These are phyloP conservation scores for Monosporascus sp. DNA, from an alignment of 2,329 filamentous ascomycete species.

Conservation along the genomic window DNA sequence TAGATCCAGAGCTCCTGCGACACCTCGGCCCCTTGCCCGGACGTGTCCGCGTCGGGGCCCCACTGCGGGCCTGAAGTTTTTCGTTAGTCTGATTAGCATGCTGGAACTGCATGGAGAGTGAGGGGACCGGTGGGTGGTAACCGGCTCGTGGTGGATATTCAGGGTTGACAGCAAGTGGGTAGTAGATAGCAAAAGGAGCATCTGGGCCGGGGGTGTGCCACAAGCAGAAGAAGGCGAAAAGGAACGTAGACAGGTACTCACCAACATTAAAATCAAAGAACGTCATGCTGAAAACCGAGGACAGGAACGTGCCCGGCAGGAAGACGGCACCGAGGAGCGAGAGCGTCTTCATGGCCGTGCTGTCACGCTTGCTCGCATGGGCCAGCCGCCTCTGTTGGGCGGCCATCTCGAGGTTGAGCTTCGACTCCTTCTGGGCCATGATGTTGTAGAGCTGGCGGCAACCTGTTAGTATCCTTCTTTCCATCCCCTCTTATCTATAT, in stretches of 20 bases:
- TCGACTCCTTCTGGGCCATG: conserved; percentile 59
- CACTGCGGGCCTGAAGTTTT: conserved; percentile 3
- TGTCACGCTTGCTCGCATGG: conserved; percentile 55
- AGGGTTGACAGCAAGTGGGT: not conserved
- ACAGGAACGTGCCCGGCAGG: conserved; percentile 56
- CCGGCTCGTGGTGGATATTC: too few relatives aligned
- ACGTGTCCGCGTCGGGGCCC: conserved; percentile 6
- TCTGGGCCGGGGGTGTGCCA: not conserved
- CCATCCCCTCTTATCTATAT: not conserved
- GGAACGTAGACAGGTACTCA: conserved; percentile 18
- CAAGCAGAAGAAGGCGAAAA: not conserved
- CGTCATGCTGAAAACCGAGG: conserved; percentile 61
- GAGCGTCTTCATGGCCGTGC: conserved; percentile 60
- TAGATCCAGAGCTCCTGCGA: conserved; percentile 56
- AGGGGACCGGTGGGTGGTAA: not conserved
- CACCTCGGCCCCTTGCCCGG: conserved; percentile 36
- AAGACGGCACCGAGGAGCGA: conserved; percentile 60
- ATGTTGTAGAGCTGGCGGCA: conserved; percentile 55
- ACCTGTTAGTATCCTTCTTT: conserved; percentile 4
- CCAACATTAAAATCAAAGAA: conserved; percentile 58
- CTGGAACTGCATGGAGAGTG: not conserved
- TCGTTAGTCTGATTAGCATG: not conserved
- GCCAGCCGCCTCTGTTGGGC: conserved; percentile 54
- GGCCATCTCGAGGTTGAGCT: conserved; percentile 58
- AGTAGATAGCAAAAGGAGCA: not conserved